A percentile compares a stretch with the other conserved stretches of the same genome.
These are phyloP conservation scores for Lasiosphaeria ovina DNA, from an alignment of 495 filamentous ascomycete species.

Conservation along the genomic window DNA sequence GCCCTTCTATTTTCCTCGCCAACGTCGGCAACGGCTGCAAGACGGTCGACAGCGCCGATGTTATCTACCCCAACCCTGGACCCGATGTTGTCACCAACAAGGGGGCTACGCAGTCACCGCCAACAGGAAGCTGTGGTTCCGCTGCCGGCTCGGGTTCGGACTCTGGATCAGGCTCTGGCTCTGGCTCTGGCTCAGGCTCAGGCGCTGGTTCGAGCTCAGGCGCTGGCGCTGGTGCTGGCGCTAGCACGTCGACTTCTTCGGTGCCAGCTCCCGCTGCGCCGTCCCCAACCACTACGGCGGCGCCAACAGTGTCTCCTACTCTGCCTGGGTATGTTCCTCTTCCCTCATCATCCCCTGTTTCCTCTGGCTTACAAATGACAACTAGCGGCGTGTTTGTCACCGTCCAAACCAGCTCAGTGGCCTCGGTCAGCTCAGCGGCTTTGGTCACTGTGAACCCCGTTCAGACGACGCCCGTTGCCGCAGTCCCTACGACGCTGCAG, in stretches of 20 bases:
- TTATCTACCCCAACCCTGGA: conserved; percentile 73
- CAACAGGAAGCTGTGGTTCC: conserved; percentile 24
- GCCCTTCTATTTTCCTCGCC: conserved; percentile 59
- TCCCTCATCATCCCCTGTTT: neutral
- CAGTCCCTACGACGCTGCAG: conserved; percentile 17
- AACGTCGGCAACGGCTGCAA: conserved; percentile 55
- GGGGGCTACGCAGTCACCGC: conserved; percentile 26
- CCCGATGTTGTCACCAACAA: conserved; percentile 48
- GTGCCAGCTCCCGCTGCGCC: conserved; percentile 3
- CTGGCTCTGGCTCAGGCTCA: conserved; percentile 11
- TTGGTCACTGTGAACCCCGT: neutral
- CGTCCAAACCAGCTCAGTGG: conserved; percentile 7
- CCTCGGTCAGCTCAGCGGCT: neutral
- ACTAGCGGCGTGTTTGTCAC: conserved; percentile 32
- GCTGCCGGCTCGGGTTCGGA: conserved; percentile 7
- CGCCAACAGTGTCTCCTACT: conserved; percentile 15
- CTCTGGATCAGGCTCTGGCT: conserved; percentile 12
- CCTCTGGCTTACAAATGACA: conserved; percentile 9
- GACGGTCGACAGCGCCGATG: conserved; percentile 54
- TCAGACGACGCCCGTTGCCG: neutral
- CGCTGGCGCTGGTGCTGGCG: conserved; percentile 9
- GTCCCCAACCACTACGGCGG: conserved; percentile 16
- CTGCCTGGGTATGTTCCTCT: conserved; percentile 20
- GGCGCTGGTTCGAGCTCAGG: neutral
- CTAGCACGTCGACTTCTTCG: neutral